Conservation (phyloP, 148 eudicot genomes). For the Amaranthus hypochondriacus region DNA sequence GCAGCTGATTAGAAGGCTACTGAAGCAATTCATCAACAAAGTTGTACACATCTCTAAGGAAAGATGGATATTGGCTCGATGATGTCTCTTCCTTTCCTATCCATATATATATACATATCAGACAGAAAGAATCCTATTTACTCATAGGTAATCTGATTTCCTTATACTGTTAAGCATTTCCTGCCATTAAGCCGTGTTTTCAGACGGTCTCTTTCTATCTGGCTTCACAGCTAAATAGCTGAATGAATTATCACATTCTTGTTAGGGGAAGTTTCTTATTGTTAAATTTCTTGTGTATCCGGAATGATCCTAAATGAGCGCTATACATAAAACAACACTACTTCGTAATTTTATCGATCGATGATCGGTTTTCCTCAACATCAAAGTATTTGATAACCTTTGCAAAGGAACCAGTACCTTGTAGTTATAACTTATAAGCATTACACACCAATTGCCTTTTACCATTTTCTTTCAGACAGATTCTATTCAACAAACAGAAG, state of each 20-base stretch:
- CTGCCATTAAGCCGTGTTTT: conserved; percentile 1
- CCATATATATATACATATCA: conserved; percentile 11
- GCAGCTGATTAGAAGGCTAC: conserved; percentile 20
- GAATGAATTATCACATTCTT: neutral
- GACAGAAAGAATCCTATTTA: conserved; percentile 15
- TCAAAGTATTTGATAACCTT: neutral
- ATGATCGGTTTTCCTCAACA: too few species aligned
- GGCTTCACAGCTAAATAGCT: neutral
- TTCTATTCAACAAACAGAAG: neutral
- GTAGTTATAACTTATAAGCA: neutral
- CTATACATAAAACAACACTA: conserved; percentile 14
- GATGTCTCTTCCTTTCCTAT: conserved; percentile 2
- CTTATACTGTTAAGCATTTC: neutral
- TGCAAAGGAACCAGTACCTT: neutral
- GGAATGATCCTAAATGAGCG: conserved; percentile 24
- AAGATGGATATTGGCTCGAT: conserved; percentile 1
- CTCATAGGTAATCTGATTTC: conserved; percentile 1
- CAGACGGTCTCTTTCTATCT: conserved; percentile 1
- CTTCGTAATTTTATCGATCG: neutral
- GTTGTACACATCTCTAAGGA: neutral
- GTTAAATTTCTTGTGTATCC: neutral
- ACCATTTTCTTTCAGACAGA: neutral
- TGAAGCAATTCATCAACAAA: conserved; percentile 5
- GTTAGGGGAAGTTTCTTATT: neutral
- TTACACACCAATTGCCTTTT: neutral